phyloP scores from a whole-genome alignment of 176 grass and related monocot species.

The Aegilops tauschii region DNA sequence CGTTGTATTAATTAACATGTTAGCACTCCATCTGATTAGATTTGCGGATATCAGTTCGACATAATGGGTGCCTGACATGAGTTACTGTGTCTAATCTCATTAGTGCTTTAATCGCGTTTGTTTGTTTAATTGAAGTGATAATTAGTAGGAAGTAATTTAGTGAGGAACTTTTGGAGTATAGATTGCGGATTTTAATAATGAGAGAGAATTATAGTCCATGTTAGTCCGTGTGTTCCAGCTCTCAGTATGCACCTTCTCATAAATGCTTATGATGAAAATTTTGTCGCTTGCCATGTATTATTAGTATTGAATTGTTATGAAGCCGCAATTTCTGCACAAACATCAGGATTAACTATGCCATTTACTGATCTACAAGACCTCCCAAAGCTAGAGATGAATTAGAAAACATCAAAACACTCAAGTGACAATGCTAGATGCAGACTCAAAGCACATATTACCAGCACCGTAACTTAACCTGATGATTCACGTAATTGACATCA shows the following conservation, averaged over 20 bases:
- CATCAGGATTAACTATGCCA: neutral
- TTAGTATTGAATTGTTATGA: neutral
- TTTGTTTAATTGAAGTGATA: neutral
- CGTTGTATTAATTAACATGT: neutral
- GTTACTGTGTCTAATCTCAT: neutral
- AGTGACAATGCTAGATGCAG: neutral
- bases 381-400: neutral
- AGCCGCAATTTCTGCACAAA: neutral
- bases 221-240: neutral
- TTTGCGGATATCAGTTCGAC: neutral
- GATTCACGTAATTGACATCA: neutral
- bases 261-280: neutral
- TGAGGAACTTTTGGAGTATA: constrained; percentile 1
- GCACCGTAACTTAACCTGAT: neutral
- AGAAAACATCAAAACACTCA: neutral
- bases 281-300: neutral
- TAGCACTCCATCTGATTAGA: neutral
- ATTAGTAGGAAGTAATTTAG: neutral
- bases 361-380: constrained; percentile 8
- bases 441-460: neutral
- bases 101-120: neutral
- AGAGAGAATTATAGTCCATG: neutral
- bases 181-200: neutral
- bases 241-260: neutral
- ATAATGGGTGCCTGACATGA: neutral